Evolutionary conservation across 1,139 yeast genomes (phyloP).

Genomic region (Groenewaldozyma auringiensis): DNA sequence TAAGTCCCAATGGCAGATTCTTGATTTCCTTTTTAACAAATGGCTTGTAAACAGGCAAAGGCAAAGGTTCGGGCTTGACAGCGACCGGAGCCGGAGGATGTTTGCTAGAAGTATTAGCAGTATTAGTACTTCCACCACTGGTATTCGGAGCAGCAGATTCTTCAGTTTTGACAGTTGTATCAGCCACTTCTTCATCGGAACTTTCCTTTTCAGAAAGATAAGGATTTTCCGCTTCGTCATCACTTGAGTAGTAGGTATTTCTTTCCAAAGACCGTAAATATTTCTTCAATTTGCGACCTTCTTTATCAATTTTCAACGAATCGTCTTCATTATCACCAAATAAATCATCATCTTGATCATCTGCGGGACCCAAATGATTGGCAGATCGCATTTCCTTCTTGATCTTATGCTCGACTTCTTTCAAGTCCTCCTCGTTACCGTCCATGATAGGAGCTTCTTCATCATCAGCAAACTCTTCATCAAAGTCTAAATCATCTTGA

Average conservation of each 20-base stretch:
- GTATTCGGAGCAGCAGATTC: conserved; percentile 3
- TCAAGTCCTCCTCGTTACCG: conserved; percentile 92
- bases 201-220: conserved; percentile 57
- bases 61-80: conserved; percentile 15
- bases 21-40: conserved; percentile 28
- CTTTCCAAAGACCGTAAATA: conserved; percentile 82
- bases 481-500: conserved; percentile 88
- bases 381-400: conserved; percentile 83
- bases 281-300: conserved; percentile 78
- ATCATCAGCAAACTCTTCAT: conserved; percentile 96
- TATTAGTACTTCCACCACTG: background rate
- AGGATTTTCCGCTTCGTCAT: conserved; percentile 78
- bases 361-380: conserved; percentile 48
- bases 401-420: conserved; percentile 78
- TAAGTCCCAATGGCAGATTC: conserved; percentile 53
- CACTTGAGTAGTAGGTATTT: conserved; percentile 83
- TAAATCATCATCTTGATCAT: conserved; percentile 45
- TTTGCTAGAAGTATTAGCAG: background rate
- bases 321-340: conserved; percentile 53
- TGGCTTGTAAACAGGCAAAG: conserved; percentile 13
- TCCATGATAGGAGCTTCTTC: conserved; percentile 98
- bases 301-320: conserved; percentile 77
- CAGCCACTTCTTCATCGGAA: conserved; percentile 24
- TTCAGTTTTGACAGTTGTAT: conserved; percentile 18
- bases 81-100: background rate